A percentile compares a stretch with the other conserved stretches of the same genome.
Conservation (phyloP, 495 filamentous ascomycete genomes). For the Pseudomonodictys pantanalensis region DNA sequence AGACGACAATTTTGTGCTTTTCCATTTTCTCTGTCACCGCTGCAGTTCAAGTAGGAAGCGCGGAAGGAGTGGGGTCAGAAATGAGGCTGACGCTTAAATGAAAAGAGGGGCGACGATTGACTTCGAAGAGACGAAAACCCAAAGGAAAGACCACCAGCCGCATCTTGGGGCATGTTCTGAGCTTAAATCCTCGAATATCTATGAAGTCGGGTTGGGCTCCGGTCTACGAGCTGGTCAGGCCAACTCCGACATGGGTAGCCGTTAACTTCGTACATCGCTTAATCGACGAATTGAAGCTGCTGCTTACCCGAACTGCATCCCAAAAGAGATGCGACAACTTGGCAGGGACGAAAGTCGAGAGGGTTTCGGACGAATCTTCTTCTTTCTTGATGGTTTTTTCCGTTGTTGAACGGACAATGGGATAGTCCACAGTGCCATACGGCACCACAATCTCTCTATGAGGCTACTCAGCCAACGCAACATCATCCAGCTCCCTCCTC, state of each 20-base stretch:
- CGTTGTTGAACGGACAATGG: no score
- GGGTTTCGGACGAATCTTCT: no score
- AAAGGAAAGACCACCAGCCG: neutral
- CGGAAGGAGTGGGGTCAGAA: neutral
- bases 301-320: no score
- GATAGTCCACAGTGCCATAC: no score
- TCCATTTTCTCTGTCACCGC: no score
- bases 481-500: constrained; percentile 55
- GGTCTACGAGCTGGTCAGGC: neutral
- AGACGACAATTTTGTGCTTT: constrained; percentile 51
- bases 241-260: neutral
- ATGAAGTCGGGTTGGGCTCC: neutral
- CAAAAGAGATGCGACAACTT: no score
- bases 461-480: constrained; percentile 34
- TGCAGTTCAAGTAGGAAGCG: neutral
- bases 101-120: neutral
- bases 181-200: neutral
- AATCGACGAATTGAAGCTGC: neutral
- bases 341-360: no score
- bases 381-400: no score
- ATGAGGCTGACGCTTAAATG: neutral
- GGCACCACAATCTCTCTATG: no score
- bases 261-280: neutral
- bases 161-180: neutral
- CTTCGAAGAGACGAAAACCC: neutral